A percentile compares a stretch with the other conserved stretches of the same genome.
Evolutionary conservation across 768 basidiomycete genomes (phyloP).

Genomic region (Phylloporus sp.): DNA sequence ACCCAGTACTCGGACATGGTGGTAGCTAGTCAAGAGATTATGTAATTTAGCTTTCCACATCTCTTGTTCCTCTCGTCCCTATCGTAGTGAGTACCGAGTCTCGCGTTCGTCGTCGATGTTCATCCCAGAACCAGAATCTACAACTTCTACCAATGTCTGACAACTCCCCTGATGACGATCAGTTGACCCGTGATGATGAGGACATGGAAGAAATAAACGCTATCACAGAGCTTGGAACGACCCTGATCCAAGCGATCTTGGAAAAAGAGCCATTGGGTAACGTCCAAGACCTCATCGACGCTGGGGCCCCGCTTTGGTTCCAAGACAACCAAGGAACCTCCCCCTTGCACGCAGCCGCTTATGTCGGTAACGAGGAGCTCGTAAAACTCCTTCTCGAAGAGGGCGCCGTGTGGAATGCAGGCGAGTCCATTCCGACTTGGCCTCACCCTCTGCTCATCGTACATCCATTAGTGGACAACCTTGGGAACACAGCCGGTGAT

Average conservation of each 20-base stretch:
- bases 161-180: constrained; percentile 5
- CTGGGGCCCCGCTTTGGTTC: constrained; percentile 84
- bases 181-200: constrained; percentile 23
- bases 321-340: constrained; percentile 84
- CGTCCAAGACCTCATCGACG: constrained; percentile 50
- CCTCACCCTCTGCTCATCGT: neutral
- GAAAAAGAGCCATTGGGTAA: constrained; percentile 39
- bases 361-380: constrained; percentile 60
- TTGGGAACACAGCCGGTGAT: constrained; percentile 83
- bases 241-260: constrained; percentile 58
- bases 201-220: constrained; percentile 39
- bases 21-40: constrained; percentile 16
- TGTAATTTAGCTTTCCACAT: constrained; percentile 7
- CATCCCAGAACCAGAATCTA: neutral
- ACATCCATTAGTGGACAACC: constrained; percentile 57
- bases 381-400: constrained; percentile 65
- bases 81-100: neutral
- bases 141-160: constrained; percentile 11
- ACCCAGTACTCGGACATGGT: constrained; percentile 91
- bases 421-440: constrained; percentile 36
- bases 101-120: neutral
- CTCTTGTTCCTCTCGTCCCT: neutral
- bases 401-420: constrained; percentile 91
- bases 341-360: constrained; percentile 83
- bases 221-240: constrained; percentile 54